Evolutionary conservation across 2,329 filamentous ascomycete genomes (phyloP).

Genomic region (Talaromyces albobiverticillius): DNA sequence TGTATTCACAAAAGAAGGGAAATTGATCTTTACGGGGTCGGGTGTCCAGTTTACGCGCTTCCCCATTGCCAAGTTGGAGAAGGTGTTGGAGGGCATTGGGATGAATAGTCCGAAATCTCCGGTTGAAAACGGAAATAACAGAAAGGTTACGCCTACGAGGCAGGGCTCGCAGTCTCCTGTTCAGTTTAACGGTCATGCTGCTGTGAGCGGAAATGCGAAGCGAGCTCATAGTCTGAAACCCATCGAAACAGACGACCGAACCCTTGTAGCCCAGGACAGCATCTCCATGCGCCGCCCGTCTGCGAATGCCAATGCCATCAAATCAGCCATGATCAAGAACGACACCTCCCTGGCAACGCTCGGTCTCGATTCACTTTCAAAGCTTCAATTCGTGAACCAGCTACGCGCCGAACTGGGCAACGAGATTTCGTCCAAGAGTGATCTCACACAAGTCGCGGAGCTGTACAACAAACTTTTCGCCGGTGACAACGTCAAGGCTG

Average conservation of each 20-base stretch:
- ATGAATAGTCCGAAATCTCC: neutral
- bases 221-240: neutral
- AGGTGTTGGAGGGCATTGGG: slow-evolving; percentile 4
- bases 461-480: slow-evolving; percentile 8
- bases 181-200: neutral
- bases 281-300: neutral
- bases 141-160: neutral
- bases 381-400: slow-evolving; percentile 10
- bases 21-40: slow-evolving; percentile 9
- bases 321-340: slow-evolving; percentile 9
- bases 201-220: neutral
- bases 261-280: slow-evolving; percentile 6
- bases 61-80: slow-evolving; percentile 10
- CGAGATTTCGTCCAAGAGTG: neutral
- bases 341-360: neutral
- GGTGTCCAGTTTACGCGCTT: slow-evolving; percentile 7
- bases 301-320: too few species aligned
- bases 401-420: neutral
- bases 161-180: neutral
- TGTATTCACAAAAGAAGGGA: slow-evolving; percentile 10
- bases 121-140: neutral
- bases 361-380: slow-evolving; percentile 8
- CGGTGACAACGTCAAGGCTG: neutral
- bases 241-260: slow-evolving; percentile 4
- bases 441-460: neutral